Evolutionary conservation across 2,329 filamentous ascomycete species (phyloP).

Genomic region (Juglanconis oblonga): DNA sequence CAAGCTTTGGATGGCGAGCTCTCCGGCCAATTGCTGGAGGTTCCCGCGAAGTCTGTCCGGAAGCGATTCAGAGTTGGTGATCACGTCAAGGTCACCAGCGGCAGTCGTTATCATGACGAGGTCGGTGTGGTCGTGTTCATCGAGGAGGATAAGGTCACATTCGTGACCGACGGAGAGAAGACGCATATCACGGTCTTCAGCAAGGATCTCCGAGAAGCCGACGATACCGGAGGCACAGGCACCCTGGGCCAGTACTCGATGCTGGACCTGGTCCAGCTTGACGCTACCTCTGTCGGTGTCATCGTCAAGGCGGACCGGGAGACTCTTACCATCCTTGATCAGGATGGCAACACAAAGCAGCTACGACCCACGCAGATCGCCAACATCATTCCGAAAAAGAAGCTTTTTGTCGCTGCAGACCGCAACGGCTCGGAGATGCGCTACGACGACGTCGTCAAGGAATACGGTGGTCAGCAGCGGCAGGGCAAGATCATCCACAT

Average conservation of each 20-base stretch:
- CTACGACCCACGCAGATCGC: conserved; percentile 89
- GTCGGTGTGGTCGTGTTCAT: conserved; percentile 97
- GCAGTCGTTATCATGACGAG: conserved; percentile 90
- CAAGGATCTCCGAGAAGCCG: conserved; percentile 90
- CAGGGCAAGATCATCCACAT: conserved; percentile 91
- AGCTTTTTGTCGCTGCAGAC: conserved; percentile 85
- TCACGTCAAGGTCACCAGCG: conserved; percentile 97
- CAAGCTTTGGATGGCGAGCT: conserved; percentile 80
- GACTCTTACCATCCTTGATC: conserved; percentile 84
- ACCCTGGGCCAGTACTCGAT: conserved; percentile 86
- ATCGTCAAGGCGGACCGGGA: conserved; percentile 95
- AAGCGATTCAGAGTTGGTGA: conserved; percentile 93
- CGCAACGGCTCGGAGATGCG: conserved; percentile 91
- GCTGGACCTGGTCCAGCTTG: conserved; percentile 90
- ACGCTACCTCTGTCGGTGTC: conserved; percentile 87
- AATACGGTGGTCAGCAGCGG: conserved; percentile 79
- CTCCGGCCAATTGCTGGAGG: conserved; percentile 80
- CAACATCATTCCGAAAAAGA: conserved; percentile 80
- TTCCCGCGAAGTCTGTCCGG: conserved; percentile 85
- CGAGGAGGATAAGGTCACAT: conserved; percentile 84
- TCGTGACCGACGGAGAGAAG: conserved; percentile 89
- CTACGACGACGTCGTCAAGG: conserved; percentile 86
- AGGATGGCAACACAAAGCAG: conserved; percentile 78
- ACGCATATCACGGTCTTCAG: conserved; percentile 96
- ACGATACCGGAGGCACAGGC: conserved; percentile 83